Percentiles rank a stretch among this genome's conserved stretches.
Evolutionary conservation across 1,139 yeast species (phyloP).

Genomic region (Magnusiomyces suaveolens): DNA sequence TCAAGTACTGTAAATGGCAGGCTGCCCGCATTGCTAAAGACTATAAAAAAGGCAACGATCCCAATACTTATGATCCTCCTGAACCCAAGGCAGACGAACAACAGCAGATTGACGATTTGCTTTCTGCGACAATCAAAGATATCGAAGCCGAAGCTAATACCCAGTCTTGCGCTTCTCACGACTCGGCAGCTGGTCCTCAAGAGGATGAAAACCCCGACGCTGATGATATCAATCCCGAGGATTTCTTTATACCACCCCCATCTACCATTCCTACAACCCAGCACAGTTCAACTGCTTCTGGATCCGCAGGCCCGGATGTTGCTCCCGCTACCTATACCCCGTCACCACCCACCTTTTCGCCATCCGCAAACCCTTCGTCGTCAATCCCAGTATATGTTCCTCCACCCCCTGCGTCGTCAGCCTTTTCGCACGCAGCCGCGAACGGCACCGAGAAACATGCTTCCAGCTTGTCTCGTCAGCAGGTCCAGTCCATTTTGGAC

Average conservation of each 20-base stretch:
- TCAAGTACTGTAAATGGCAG: conserved; percentile 50
- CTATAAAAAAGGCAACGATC: conserved; percentile 40
- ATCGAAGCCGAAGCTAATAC: not conserved
- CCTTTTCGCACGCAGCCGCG: too few species aligned
- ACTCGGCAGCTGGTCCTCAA: conserved; percentile 16
- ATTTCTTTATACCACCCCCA: conserved; percentile 8
- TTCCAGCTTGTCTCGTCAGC: conserved; percentile 35
- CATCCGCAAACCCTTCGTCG: conserved; percentile 13
- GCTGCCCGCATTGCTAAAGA: conserved; percentile 47
- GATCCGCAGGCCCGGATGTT: not conserved
- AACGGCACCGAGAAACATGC: too few species aligned
- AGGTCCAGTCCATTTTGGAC: conserved; percentile 44
- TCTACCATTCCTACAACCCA: not conserved
- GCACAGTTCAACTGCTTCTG: not conserved
- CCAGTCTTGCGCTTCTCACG: too few species aligned
- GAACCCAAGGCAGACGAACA: conserved; percentile 10
- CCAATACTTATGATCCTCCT: conserved; percentile 35
- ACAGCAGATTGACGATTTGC: conserved; percentile 9
- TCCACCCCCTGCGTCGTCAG: conserved; percentile 12
- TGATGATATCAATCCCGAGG: not conserved
- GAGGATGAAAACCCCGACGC: conserved; percentile 2
- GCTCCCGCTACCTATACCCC: conserved; percentile 8
- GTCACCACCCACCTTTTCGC: conserved; percentile 13
- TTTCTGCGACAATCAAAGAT: conserved; percentile 5
- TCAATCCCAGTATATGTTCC: conserved; percentile 6